Evolutionary conservation across 768 basidiomycete species (phyloP).

Genomic region (Amyloporia xantha): DNA sequence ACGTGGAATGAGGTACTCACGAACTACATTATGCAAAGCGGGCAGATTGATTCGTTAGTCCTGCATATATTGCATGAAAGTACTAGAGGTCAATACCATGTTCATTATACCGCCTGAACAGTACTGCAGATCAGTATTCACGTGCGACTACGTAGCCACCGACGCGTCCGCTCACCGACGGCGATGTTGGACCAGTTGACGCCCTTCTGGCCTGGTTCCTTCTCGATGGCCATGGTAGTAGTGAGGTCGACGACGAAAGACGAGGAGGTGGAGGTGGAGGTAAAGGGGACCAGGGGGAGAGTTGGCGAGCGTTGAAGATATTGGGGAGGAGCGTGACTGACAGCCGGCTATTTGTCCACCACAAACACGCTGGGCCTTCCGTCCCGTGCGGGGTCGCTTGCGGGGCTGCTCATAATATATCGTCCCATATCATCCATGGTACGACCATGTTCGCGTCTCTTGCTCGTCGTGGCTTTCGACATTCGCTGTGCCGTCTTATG

Average conservation of each 20-base stretch:
- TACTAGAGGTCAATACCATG: slow-evolving; percentile 82
- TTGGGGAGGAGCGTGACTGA: slow-evolving; percentile 13
- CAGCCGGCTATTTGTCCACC: slow-evolving; percentile 16
- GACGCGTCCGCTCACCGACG: slow-evolving; percentile 56
- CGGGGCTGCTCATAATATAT: background rate
- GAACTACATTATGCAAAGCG: slow-evolving; percentile 26
- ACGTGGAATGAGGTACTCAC: slow-evolving; percentile 21
- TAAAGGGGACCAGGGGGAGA: slow-evolving; percentile 8
- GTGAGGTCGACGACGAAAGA: slow-evolving; percentile 6
- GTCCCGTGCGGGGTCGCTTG: slow-evolving; percentile 3
- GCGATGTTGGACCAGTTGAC: slow-evolving; percentile 94
- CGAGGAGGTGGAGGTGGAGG: slow-evolving; percentile 12
- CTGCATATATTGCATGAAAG: too few species aligned
- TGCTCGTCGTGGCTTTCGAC: too few species aligned
- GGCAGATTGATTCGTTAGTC: too few species aligned
- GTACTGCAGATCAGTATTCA: slow-evolving; percentile 19
- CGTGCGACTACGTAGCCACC: slow-evolving; percentile 14
- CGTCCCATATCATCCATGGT: slow-evolving; percentile 10
- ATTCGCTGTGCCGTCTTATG: too few species aligned
- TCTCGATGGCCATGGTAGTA: slow-evolving; percentile 66
- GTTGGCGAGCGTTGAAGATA: slow-evolving; percentile 12
- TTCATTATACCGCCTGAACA: slow-evolving; percentile 90
- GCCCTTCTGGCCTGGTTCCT: slow-evolving; percentile 87
- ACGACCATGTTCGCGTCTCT: too few species aligned
- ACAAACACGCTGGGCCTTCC: slow-evolving; percentile 12